These are phyloP conservation scores for Elaeis guineensis DNA, from an alignment of 176 grass and related monocot species.

Conservation along the genomic window DNA sequence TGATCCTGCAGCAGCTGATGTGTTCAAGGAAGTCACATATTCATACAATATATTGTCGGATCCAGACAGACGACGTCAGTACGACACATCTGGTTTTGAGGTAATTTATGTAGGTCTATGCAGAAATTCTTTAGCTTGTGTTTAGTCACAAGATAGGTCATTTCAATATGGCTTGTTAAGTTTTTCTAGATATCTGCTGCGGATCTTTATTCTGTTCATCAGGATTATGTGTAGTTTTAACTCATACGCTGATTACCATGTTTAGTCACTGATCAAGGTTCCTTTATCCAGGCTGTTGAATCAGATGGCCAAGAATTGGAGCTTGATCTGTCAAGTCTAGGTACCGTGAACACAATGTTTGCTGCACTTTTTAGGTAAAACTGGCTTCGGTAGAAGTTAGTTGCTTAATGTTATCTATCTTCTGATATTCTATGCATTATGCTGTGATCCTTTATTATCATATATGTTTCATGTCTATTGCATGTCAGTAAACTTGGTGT, in stretches of 20 bases:
- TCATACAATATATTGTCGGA: conserved; percentile 91
- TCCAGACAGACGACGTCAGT: conserved; percentile 76
- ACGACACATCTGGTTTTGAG: conserved; percentile 81
- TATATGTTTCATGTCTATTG: not conserved
- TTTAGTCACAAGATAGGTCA: too few species aligned
- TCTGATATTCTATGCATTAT: not conserved
- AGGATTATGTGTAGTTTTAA: too few species aligned
- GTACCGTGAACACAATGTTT: conserved; percentile 91
- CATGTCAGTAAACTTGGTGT: conserved; percentile 82
- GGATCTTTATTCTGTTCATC: too few species aligned
- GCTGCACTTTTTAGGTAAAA: conserved; percentile 93
- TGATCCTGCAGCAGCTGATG: conserved; percentile 70
- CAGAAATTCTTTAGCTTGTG: too few species aligned
- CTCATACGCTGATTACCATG: too few species aligned
- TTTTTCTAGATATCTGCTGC: too few species aligned
- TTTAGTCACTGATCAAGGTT: not conserved
- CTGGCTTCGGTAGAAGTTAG: too few species aligned
- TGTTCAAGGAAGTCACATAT: conserved; percentile 91
- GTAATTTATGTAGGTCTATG: conserved; percentile 22
- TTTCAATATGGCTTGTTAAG: too few species aligned
- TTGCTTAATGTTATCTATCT: conserved; percentile 1
- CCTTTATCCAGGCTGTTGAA: conserved; percentile 62
- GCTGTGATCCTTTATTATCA: too few species aligned
- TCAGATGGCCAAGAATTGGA: conserved; percentile 86
- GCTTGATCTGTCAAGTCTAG: conserved; percentile 94